Percentiles rank a stretch among this genome's conserved stretches.
Conservation (phyloP, 495 filamentous ascomycete species). For the Aspergillus kassunensis region DNA sequence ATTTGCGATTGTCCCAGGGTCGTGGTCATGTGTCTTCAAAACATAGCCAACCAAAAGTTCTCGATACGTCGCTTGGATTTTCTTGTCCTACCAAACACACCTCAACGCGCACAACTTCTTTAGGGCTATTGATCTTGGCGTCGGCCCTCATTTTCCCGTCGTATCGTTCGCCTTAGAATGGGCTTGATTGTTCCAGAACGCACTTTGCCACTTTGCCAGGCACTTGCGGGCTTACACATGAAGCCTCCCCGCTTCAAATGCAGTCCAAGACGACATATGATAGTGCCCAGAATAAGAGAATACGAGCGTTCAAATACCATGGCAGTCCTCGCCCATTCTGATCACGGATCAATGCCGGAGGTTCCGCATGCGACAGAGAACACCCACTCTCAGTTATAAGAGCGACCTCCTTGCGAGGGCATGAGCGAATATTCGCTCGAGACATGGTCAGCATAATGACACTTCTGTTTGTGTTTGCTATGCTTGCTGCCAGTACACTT, state of each 20-base stretch:
- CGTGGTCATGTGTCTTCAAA: background rate
- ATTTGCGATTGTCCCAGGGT: background rate
- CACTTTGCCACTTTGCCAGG: no score
- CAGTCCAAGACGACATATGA: background rate
- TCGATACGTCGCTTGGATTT: background rate
- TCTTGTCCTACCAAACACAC: background rate
- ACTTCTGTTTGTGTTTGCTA: background rate
- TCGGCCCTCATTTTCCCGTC: background rate
- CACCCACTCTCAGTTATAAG: background rate
- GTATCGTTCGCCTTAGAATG: background rate
- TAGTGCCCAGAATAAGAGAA: no score
- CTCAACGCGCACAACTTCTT: background rate
- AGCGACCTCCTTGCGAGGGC: background rate
- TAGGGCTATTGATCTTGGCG: conserved; percentile 7
- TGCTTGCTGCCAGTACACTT: background rate
- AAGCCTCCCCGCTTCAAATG: conserved; percentile 9
- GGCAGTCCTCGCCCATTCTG: background rate
- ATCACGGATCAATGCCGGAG: background rate
- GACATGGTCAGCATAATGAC: background rate
- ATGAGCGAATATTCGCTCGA: background rate
- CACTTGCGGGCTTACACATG: no score
- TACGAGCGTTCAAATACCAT: background rate
- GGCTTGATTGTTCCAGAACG: background rate
- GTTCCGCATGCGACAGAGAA: background rate
- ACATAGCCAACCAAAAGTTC: conserved; percentile 7